A percentile compares a stretch with the other conserved stretches of the same genome.
phyloP scores from a whole-genome alignment of 768 basidiomycete species.

The Russula olivacea region DNA sequence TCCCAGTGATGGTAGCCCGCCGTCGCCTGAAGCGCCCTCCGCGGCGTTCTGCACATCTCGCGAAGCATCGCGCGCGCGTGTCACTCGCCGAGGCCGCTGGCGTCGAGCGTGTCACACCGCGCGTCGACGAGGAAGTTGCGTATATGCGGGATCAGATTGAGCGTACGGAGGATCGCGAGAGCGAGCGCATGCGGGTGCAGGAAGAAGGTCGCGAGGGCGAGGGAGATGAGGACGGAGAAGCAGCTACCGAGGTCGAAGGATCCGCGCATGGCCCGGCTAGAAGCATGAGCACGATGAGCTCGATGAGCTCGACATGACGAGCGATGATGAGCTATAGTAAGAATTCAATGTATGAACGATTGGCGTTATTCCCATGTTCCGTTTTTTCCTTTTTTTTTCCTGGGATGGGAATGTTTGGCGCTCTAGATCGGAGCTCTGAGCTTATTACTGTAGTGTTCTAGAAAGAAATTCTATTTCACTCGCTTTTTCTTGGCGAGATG shows the following conservation, averaged over 20 bases:
- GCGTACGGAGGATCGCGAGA: constrained; percentile 48
- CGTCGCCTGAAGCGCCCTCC: constrained; percentile 86
- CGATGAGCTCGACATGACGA: not conserved
- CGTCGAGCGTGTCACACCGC: constrained; percentile 81
- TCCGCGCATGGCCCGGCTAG: constrained; percentile 19
- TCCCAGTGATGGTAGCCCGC: constrained; percentile 95
- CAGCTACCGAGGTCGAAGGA: constrained; percentile 20
- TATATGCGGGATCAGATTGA: constrained; percentile 73
- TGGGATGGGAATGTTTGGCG: too few species aligned
- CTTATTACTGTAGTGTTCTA: not conserved
- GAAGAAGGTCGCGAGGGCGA: constrained; percentile 19
- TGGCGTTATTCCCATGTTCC: not conserved
- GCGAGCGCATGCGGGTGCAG: constrained; percentile 21
- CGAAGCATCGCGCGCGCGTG: constrained; percentile 74
- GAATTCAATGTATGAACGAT: not conserved
- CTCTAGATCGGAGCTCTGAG: not conserved
- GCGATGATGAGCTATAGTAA: not conserved
- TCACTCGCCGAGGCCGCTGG: constrained; percentile 79
- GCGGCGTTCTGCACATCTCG: constrained; percentile 70
- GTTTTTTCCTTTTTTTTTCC: too few species aligned
- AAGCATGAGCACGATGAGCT: constrained; percentile 16
- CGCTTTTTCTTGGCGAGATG: not conserved
- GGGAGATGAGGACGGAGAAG: constrained; percentile 16
- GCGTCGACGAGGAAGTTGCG: constrained; percentile 81
- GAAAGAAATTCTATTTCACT: not conserved